Conservation (phyloP, 2,329 filamentous ascomycete species). For the Fusarium humuli region DNA sequence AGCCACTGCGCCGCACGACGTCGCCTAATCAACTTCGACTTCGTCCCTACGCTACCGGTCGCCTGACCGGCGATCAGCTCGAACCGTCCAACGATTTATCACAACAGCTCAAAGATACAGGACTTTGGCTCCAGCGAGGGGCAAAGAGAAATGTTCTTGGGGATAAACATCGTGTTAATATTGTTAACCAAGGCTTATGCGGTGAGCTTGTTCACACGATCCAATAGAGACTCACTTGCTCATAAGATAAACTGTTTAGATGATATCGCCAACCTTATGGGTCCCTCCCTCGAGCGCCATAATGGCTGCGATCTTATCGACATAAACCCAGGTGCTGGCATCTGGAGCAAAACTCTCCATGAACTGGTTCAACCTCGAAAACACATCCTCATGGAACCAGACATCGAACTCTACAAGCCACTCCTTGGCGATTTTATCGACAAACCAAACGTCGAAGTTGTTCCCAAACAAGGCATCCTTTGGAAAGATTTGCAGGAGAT, state of each 20-base stretch:
- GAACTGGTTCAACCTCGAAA: slow-evolving; percentile 79
- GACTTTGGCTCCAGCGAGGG: slow-evolving; percentile 42
- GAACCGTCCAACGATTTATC: slow-evolving; percentile 24
- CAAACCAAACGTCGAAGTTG: slow-evolving; percentile 60
- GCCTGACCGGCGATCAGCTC: slow-evolving; percentile 2
- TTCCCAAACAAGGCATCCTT: slow-evolving; percentile 69
- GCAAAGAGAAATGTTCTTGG: not conserved
- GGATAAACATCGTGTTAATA: slow-evolving; percentile 60
- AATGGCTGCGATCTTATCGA: slow-evolving; percentile 87
- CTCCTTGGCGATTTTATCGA: slow-evolving; percentile 70
- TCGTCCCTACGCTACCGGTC: slow-evolving; percentile 6
- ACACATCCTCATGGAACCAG: slow-evolving; percentile 85
- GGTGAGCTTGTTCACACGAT: slow-evolving; percentile 45
- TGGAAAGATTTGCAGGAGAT: slow-evolving; percentile 69
- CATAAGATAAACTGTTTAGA: slow-evolving; percentile 57
- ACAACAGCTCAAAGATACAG: slow-evolving; percentile 43
- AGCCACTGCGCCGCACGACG: slow-evolving; percentile 6
- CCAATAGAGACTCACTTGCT: not conserved
- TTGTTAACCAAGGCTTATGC: slow-evolving; percentile 64
- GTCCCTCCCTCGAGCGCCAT: slow-evolving; percentile 74
- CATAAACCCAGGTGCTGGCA: slow-evolving; percentile 80
- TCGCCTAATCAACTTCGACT: not conserved
- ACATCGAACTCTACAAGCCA: slow-evolving; percentile 66
- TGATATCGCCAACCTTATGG: slow-evolving; percentile 77
- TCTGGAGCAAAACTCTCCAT: slow-evolving; percentile 84